A percentile compares a stretch with the other conserved stretches of the same genome.
These are phyloP conservation scores for Hanseniaspora clermontiae DNA, from an alignment of 805 yeast genomes.

Conservation along the genomic window DNA sequence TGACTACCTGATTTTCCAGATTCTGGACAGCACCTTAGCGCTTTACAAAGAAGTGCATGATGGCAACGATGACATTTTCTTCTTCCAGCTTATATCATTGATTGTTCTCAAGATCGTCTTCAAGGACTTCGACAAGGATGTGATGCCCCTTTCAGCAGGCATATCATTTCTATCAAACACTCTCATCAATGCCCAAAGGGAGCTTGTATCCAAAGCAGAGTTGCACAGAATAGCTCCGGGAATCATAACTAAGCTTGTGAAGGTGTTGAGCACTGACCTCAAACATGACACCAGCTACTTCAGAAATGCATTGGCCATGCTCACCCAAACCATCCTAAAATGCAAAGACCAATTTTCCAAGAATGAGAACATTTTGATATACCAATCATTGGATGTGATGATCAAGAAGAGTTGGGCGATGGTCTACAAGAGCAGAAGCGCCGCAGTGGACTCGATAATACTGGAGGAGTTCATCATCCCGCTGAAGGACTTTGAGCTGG, in stretches of 20 bases:
- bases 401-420: conserved; percentile 1
- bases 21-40: background rate
- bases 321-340: background rate
- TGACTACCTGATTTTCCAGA: background rate
- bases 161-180: background rate
- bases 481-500: background rate
- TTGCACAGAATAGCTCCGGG: background rate
- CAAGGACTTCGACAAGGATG: background rate
- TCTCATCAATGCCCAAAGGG: background rate
- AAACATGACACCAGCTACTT: background rate
- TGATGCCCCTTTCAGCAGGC: background rate
- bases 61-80: background rate
- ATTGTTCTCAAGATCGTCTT: conserved; percentile 3
- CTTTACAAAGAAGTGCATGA: background rate
- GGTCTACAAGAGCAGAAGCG: background rate
- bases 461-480: background rate
- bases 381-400: background rate
- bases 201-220: background rate
- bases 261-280: background rate
- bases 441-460: background rate
- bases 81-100: background rate
- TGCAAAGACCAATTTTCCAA: background rate
- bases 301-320: background rate
- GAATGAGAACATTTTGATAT: conserved; percentile 1
- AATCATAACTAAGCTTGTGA: conserved; percentile 1